These are phyloP conservation scores for Favolaschia claudopus DNA, from an alignment of 768 basidiomycete genomes.

Conservation along the genomic window DNA sequence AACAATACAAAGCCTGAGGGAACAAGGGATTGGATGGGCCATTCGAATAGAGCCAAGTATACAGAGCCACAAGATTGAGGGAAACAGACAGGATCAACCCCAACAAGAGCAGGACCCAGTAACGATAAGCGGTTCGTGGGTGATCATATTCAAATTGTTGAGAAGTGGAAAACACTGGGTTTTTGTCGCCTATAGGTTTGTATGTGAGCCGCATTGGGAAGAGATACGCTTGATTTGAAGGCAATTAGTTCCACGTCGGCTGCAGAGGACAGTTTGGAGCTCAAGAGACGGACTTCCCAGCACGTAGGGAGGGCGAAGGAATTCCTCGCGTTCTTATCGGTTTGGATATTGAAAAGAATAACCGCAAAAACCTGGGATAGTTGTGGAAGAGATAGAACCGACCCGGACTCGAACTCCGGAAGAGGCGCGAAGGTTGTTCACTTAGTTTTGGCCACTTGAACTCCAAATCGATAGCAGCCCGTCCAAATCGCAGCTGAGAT, in stretches of 20 bases:
- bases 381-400: conserved; percentile 16
- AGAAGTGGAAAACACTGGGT: too few species aligned
- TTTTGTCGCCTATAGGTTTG: conserved; percentile 6
- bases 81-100: conserved; percentile 7
- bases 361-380: conserved; percentile 23
- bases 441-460: conserved; percentile 22
- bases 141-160: too few species aligned
- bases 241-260: too few species aligned
- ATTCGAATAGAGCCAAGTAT: conserved; percentile 15
- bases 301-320: conserved; percentile 22
- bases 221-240: too few species aligned
- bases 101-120: neutral
- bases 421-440: conserved; percentile 2
- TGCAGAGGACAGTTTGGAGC: too few species aligned
- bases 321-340: conserved; percentile 15
- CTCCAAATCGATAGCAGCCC: conserved; percentile 7
- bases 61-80: conserved; percentile 16
- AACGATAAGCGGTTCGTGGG: too few species aligned
- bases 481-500: conserved; percentile 8
- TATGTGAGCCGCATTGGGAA: conserved; percentile 20
- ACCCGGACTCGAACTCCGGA: neutral
- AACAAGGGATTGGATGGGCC: conserved; percentile 22
- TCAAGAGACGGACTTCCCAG: conserved; percentile 10
- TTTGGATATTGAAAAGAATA: conserved; percentile 13
- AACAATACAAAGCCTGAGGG: conserved; percentile 26